A percentile compares a stretch with the other conserved stretches of the same genome.
Conservation (phyloP, 106 monocot species). For the Posidonia australis region DNA sequence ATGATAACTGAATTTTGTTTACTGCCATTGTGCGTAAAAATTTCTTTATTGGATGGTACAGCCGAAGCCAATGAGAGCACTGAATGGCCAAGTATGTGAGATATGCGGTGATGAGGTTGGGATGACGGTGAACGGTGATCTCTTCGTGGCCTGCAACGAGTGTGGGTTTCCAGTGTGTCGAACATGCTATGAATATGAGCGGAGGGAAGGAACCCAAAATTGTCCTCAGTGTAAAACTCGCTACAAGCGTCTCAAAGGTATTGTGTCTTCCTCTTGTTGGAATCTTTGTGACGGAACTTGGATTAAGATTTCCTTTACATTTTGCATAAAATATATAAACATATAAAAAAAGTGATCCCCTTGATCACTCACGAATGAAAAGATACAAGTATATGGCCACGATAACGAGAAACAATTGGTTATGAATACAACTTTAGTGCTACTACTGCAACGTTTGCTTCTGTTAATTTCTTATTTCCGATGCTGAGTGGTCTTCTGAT, state of each 20-base stretch:
- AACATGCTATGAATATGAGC: constrained; percentile 87
- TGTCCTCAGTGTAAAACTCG: constrained; percentile 93
- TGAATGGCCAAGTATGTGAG: constrained; percentile 80
- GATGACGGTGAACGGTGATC: constrained; percentile 61
- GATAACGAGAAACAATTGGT: no score
- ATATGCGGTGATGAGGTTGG: constrained; percentile 87
- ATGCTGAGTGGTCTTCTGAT: not conserved
- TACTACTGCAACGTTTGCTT: no score
- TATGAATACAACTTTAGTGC: no score
- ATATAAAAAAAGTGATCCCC: no score
- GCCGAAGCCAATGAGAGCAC: constrained; percentile 46
- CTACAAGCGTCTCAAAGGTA: constrained; percentile 87
- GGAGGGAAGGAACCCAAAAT: constrained; percentile 68
- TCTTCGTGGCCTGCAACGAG: constrained; percentile 91
- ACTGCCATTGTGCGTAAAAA: constrained; percentile 2
- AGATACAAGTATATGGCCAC: no score
- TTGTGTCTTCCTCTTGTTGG: not conserved
- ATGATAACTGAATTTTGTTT: not conserved
- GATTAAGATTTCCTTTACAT: no score
- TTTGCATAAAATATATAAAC: no score
- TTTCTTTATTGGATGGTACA: constrained; percentile 14
- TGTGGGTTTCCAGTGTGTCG: constrained; percentile 87
- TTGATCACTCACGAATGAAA: no score
- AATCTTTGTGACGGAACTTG: not conserved
- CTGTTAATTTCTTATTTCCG: not conserved